Conservation (phyloP, 371 early-diverging fungal species). For the Dentiscutata heterogama region DNA sequence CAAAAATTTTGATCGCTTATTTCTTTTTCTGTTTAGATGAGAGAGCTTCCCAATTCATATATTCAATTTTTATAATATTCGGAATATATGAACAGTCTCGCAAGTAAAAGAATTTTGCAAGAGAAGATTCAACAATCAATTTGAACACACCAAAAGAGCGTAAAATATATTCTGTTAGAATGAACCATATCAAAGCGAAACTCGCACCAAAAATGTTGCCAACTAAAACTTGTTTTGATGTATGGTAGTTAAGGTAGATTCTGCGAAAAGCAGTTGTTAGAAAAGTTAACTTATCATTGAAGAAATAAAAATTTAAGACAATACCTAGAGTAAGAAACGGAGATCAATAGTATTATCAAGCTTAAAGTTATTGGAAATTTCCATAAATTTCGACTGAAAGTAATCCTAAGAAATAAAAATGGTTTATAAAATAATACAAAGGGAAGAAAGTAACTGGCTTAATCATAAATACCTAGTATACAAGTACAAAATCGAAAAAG, state of each 20-base stretch:
- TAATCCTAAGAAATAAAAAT: conserved; percentile 46
- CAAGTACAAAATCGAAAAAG: conserved; percentile 71
- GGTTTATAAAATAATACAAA: neutral
- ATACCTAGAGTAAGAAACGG: conserved; percentile 72
- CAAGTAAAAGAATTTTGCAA: conserved; percentile 39
- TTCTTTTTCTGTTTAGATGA: too few relatives aligned
- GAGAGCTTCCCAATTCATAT: conserved; percentile 19
- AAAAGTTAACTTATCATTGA: neutral
- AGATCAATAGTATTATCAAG: conserved; percentile 53
- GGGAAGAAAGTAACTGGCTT: neutral
- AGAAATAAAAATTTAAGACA: neutral
- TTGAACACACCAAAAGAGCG: conserved; percentile 11
- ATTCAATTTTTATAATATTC: conserved; percentile 39
- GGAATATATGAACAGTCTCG: conserved; percentile 1
- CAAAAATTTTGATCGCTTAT: too few relatives aligned
- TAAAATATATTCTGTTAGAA: conserved; percentile 49
- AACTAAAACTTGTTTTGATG: conserved; percentile 75
- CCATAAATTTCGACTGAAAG: conserved; percentile 52
- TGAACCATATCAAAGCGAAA: conserved; percentile 74
- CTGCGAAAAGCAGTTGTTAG: conserved; percentile 55
- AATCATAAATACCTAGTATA: conserved; percentile 46
- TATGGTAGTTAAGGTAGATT: conserved; percentile 88
- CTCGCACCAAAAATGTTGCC: conserved; percentile 71
- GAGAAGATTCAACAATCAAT: conserved; percentile 5
- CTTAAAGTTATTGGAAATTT: conserved; percentile 58